Evolutionary conservation across 2,329 filamentous ascomycete species (phyloP), one percentile per base, ranked within the genome.

Genomic region (Seiridium cupressi): DNA sequence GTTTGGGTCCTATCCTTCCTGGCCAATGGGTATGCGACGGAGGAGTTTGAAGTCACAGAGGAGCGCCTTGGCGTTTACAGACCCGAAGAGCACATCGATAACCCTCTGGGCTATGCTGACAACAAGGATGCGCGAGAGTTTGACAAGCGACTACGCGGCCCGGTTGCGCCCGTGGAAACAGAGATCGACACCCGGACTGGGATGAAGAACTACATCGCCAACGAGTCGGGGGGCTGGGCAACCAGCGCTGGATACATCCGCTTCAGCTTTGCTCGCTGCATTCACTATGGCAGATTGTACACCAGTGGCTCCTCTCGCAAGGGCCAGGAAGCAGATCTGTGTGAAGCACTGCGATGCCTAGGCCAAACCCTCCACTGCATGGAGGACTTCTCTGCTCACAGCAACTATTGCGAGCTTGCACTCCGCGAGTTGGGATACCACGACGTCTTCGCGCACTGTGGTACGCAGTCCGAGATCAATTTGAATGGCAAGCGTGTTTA

Each of bases 161-260:
- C 93, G 0, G 87, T 98, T 7, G 79, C 86, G 61, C 83, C 84
- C 4, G 75, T 84, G 46, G 91, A 95, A 70, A 85, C 91, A 26
- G 87, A 91, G 61, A 84, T 95, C 60, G 91, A 95, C 69, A 77
- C 78, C 40, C 78, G 84, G 5, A 95, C 91, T 1, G 93, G 93
- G n/a, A 97, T 99, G 94, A 99, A 98, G 77, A 98, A 98, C 73
- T 99, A 99, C 74, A 98, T 99, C 66, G 88, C 94, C 62, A 98
- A 97, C 69, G 94, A 98, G 73, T 80, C 78, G 11, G 92, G 93
- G 4, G 84, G 86, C 46, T 97, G 93, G 91, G 92, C 93, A 1
- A 99, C 95, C 26, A 97, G 93, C 64, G 81, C 91, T 6, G 93
- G 91, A 44, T 97, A 94, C 69, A 82, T 97, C 61, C 87, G 88